A percentile compares a stretch with the other conserved stretches of the same genome.
phyloP scores from a whole-genome alignment of 768 basidiomycete species.

The Rhodotorula babjevae region DNA sequence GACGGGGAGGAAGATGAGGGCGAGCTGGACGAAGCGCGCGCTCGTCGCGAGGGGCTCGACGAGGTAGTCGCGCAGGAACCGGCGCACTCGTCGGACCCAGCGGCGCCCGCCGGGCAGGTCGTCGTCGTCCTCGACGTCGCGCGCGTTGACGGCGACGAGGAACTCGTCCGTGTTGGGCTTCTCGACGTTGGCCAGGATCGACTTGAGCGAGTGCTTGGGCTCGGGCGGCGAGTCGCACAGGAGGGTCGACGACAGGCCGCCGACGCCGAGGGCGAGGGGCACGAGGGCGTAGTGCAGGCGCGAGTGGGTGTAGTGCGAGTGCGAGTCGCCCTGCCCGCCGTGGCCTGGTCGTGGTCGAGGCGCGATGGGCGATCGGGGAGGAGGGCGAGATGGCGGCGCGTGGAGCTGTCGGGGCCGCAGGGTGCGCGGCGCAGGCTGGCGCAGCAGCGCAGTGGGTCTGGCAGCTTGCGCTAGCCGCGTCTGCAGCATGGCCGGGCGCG shows the following conservation, averaged over 20 bases:
- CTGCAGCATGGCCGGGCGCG: background rate
- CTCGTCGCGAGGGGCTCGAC: slow-evolving; percentile 83
- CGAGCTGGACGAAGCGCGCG: slow-evolving; percentile 74
- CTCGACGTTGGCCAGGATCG: slow-evolving; percentile 30
- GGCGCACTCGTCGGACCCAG: slow-evolving; percentile 3
- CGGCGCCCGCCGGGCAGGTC: background rate
- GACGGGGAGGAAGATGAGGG: slow-evolving; percentile 79
- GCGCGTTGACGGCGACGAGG: slow-evolving; percentile 15
- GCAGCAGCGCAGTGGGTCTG: slow-evolving; percentile 1
- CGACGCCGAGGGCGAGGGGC: slow-evolving; percentile 12
- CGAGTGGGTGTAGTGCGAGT: background rate
- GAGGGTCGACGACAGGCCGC: slow-evolving; percentile 14
- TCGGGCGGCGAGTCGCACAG: slow-evolving; percentile 18
- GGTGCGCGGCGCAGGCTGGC: background rate
- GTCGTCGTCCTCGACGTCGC: background rate
- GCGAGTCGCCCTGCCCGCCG: background rate
- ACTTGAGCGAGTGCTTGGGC: slow-evolving; percentile 15
- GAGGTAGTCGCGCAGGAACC: slow-evolving; percentile 49
- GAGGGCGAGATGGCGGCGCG: background rate
- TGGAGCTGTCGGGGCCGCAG: background rate
- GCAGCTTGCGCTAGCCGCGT: background rate
- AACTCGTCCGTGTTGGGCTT: slow-evolving; percentile 34
- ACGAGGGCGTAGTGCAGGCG: slow-evolving; percentile 15
- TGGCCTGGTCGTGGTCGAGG: too few species aligned
- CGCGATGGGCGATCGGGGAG: background rate